These are phyloP conservation scores for Elsinoe necatrix DNA, from an alignment of 2,329 filamentous ascomycete species.

Conservation along the genomic window DNA sequence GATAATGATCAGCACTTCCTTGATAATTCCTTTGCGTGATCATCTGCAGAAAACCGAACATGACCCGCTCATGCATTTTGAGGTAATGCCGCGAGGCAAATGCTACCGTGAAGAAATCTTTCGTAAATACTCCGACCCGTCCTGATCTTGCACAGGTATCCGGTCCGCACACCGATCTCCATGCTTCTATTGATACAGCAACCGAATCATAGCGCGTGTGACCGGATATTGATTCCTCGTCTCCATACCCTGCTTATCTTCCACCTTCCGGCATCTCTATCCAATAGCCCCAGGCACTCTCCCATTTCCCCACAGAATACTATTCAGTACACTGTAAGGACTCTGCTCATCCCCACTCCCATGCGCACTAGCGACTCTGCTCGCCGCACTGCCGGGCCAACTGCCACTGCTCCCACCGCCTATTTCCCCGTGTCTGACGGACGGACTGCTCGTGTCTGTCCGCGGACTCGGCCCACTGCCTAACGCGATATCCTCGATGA, in stretches of 20 bases:
- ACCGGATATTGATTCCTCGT: background rate
- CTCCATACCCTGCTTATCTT: background rate
- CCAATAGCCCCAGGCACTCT: conserved; percentile 10
- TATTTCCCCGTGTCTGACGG: conserved; percentile 8
- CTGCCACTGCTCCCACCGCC: conserved; percentile 13
- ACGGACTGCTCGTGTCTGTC: conserved; percentile 6
- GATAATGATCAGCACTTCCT: conserved; percentile 18
- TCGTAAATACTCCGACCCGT: background rate
- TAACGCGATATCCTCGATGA: conserved; percentile 20
- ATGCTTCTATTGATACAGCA: background rate
- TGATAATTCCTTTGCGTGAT: too few species aligned
- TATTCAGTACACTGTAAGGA: conserved; percentile 12
- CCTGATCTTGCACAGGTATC: background rate
- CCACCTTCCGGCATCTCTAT: background rate
- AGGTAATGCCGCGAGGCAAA: conserved; percentile 5
- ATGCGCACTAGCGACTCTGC: conserved; percentile 13
- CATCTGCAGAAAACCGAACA: too few species aligned
- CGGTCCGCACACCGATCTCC: background rate
- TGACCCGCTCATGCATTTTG: background rate
- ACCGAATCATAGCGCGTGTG: background rate
- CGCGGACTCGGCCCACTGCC: conserved; percentile 11
- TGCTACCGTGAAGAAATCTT: background rate
- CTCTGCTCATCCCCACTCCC: conserved; percentile 13
- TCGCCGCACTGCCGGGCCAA: conserved; percentile 12
- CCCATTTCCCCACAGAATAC: conserved; percentile 13